These are phyloP conservation scores for Aspergillus japonicus DNA, from an alignment of 2,329 filamentous ascomycete species.

Conservation along the genomic window DNA sequence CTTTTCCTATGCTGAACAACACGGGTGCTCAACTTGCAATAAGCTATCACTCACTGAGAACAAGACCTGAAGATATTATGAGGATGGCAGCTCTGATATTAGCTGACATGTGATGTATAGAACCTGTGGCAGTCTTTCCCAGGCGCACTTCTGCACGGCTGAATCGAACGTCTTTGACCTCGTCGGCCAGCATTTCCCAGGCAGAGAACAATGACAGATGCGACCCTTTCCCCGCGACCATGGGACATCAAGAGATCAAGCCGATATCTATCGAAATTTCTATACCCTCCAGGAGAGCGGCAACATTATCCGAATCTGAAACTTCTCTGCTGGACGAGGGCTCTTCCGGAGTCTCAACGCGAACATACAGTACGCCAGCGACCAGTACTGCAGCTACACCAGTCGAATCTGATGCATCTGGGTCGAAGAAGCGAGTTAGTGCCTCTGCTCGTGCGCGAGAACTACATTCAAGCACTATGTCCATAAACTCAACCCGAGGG, in stretches of 20 bases:
- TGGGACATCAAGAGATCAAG: neutral
- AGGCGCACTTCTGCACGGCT: constrained; percentile 28
- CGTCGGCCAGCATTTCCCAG: constrained; percentile 8
- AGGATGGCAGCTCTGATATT: no score
- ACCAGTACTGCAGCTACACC: constrained; percentile 61
- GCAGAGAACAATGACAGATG: constrained; percentile 5
- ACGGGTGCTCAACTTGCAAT: no score
- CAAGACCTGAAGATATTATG: neutral
- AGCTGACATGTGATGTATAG: neutral
- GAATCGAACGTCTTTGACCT: constrained; percentile 14
- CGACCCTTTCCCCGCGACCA: neutral
- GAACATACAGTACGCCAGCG: constrained; percentile 60
- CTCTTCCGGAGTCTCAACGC: constrained; percentile 44
- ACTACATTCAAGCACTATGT: constrained; percentile 51
- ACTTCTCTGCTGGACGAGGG: constrained; percentile 43
- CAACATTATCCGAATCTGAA: constrained; percentile 27
- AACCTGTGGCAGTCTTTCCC: constrained; percentile 6
- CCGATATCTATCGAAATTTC: constrained; percentile 28
- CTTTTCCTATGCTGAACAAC: neutral
- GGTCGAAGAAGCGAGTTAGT: constrained; percentile 35
- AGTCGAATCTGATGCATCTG: constrained; percentile 40
- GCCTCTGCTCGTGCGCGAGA: constrained; percentile 48
- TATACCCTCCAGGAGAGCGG: constrained; percentile 29
- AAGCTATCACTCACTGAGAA: neutral
- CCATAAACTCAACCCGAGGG: constrained; percentile 28